A percentile compares a stretch with the other conserved stretches of the same genome.
Evolutionary conservation across 371 early-diverging fungal species (phyloP).

Genomic region (Actinomortierella wolfii): DNA sequence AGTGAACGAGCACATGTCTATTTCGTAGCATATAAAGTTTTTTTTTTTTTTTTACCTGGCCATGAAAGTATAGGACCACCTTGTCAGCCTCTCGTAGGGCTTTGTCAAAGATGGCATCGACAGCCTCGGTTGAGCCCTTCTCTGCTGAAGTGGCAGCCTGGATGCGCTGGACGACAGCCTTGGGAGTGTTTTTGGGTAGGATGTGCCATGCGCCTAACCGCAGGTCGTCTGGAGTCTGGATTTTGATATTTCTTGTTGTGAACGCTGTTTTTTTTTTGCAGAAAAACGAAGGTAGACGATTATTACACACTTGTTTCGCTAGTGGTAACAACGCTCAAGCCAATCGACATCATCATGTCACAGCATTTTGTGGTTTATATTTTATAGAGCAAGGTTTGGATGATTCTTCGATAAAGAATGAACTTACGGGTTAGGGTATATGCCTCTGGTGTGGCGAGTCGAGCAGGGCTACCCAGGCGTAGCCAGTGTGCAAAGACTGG

Average conservation of each 20-base stretch:
- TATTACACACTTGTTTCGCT: no score
- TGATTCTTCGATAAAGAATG: not conserved
- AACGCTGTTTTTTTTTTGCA: conserved; percentile 21
- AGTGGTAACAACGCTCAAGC: no score
- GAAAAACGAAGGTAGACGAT: no score
- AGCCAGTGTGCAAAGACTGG: conserved; percentile 44
- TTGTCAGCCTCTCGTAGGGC: conserved; percentile 18
- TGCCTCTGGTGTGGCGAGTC: conserved; percentile 36
- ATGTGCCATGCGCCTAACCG: conserved; percentile 40
- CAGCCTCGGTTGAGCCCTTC: not conserved
- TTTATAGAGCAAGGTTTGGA: no score
- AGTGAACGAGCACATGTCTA: not conserved
- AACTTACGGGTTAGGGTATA: conserved; percentile 24
- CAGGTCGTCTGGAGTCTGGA: conserved; percentile 26
- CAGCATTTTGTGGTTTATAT: no score
- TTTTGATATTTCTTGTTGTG: conserved; percentile 27
- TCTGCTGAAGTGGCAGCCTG: conserved; percentile 9
- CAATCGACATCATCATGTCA: no score
- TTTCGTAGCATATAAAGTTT: not conserved
- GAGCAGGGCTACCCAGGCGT: conserved; percentile 27
- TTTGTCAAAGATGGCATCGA: conserved; percentile 24
- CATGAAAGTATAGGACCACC: conserved; percentile 39
- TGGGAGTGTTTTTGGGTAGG: conserved; percentile 20
- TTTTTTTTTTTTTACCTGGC: conserved; percentile 15
- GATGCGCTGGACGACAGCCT: conserved; percentile 15